Evolutionary conservation across 192 early-diverging fungal species (phyloP).

Genomic region (Coemansia sp.): DNA sequence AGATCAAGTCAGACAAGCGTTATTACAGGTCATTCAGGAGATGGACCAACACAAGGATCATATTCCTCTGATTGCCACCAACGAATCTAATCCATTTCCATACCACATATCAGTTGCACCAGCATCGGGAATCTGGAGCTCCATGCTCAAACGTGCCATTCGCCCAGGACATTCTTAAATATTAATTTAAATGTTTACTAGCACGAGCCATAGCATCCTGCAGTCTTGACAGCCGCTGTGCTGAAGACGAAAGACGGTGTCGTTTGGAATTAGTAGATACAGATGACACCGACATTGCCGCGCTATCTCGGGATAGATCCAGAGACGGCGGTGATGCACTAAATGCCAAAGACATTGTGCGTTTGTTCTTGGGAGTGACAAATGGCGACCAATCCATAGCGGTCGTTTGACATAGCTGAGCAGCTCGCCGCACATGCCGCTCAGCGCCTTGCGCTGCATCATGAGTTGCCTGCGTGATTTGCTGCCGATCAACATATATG

Average conservation of each 20-base stretch:
- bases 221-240: constrained; percentile 21
- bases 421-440: constrained; percentile 13
- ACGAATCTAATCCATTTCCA: constrained; percentile 42
- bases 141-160: constrained; percentile 53
- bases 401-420: constrained; percentile 17
- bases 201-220: constrained; percentile 43
- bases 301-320: constrained; percentile 11
- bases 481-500: constrained; percentile 18
- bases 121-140: constrained; percentile 40
- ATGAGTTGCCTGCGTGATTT: not conserved
- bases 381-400: constrained; percentile 3
- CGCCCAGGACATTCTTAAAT: constrained; percentile 23
- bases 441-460: constrained; percentile 1
- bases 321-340: constrained; percentile 17
- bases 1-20: constrained; percentile 30
- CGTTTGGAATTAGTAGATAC: constrained; percentile 24
- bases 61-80: constrained; percentile 42
- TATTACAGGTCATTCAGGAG: constrained; percentile 33
- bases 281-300: constrained; percentile 18
- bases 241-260: constrained; percentile 10
- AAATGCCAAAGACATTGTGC: constrained; percentile 26
- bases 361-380: constrained; percentile 24
- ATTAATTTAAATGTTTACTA: constrained; percentile 25
- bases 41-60: constrained; percentile 46
- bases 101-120: constrained; percentile 43